Conservation (phyloP, 1,139 yeast species). For the Diutina sp. region DNA sequence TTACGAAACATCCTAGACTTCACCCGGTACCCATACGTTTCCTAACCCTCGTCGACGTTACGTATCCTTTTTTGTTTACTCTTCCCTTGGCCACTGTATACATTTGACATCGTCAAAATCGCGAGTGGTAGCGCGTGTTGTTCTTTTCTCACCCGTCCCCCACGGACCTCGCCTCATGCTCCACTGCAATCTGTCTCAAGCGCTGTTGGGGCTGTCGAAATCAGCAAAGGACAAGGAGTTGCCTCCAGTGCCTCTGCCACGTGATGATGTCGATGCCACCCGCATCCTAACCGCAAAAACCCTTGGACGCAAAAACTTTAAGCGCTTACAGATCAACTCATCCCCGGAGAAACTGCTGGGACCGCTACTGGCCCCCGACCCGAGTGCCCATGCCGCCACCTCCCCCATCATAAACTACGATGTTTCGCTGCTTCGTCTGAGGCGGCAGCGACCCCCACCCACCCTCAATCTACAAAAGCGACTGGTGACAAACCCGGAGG, state of each 20-base stretch:
- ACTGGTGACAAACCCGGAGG: conserved; percentile 12
- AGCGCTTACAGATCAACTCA: conserved; percentile 41
- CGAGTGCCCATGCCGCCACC: not conserved
- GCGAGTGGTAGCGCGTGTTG: not conserved
- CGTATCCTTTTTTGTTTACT: not conserved
- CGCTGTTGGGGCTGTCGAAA: conserved; percentile 13
- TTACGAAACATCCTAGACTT: not conserved
- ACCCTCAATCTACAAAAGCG: conserved; percentile 3
- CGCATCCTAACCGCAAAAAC: conserved; percentile 38
- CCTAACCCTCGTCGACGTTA: not conserved
- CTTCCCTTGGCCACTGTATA: not conserved
- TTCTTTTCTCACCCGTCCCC: conserved; percentile 1
- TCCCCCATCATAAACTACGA: not conserved
- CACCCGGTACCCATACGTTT: not conserved
- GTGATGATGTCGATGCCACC: conserved; percentile 5
- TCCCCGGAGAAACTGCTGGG: conserved; percentile 6
- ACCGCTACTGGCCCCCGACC: not conserved
- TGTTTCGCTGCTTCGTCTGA: not conserved
- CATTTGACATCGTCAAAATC: not conserved
- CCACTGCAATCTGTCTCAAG: conserved; percentile 14
- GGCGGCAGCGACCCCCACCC: conserved; percentile 2
- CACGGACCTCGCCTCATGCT: conserved; percentile 8
- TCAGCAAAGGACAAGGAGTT: conserved; percentile 19
- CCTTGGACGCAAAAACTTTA: conserved; percentile 60
- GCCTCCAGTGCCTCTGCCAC: conserved; percentile 24